Base-by-base conservation (phyloP, 2,329 filamentous ascomycete species). In the Harringtonia aguacate region DNA sequence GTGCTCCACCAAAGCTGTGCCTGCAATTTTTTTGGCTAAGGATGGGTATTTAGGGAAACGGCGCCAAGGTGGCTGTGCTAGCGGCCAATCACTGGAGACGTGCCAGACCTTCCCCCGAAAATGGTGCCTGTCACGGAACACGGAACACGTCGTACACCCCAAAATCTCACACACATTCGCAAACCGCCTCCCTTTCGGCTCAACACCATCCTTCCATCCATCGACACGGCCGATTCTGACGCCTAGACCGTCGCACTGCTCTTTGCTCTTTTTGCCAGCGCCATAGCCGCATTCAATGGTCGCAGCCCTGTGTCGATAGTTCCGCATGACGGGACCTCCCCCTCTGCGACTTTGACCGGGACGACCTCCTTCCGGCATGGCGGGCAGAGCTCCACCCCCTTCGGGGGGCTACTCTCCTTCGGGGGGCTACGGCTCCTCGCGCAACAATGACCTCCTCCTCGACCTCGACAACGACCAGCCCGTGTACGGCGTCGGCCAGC, bases 401-500 rank as follows among this genome's bases (percentile, higher is more conserved):
- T 65, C 46, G 27, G 42, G 42, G 28, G 42, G 42, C 15, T 39
- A 27, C 29, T 12, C 34, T 17, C n/a, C n/a, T 4, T 39, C 67
- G 50, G 70, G 69, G 59, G 70, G 64, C 55, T 61, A 70, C 54
- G 66, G 69, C 50, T 61, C 58, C 54, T 64, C 66, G 55, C 63
- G 61, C 58, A 72, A 81, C 58, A 66, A 77, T 58, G 73, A 81
- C 58, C 73, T 87, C 48, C 72, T 89, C 46, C 78, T 89, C 59
- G 84, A 88, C 61, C 70, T 86, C 52, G 79, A 85, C 55, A 79
- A 83, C 57, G 73, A 81, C 46, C 77, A 81, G 53, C 79, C 83
- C 43, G 61, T 73, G 47, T 94, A 95, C 64, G 78, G 75, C 60
- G 74, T 73, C 52, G 87, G 87, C 50, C 83, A 88, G 61, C 77